Evolutionary conservation across 805 yeast species (phyloP).

Genomic region (Priceomyces castillae): DNA sequence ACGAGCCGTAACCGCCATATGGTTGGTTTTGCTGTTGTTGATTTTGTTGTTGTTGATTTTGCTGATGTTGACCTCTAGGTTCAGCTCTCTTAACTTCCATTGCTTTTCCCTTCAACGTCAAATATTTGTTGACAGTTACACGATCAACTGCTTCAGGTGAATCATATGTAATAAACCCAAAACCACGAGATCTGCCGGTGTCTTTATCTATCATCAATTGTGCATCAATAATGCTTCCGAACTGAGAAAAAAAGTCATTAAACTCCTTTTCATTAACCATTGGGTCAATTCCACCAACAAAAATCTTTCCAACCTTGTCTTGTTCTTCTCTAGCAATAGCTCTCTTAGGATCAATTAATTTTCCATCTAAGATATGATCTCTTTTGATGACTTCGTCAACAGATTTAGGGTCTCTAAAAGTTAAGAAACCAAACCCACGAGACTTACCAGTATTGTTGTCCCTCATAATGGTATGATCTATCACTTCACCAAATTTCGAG

Average conservation of each 20-base stretch:
- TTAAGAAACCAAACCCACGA: conserved; percentile 91
- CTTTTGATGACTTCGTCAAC: conserved; percentile 84
- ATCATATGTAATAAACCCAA: conserved; percentile 95
- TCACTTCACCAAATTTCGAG: conserved; percentile 81
- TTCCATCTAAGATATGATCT: conserved; percentile 90
- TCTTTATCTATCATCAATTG: conserved; percentile 97
- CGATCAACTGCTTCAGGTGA: conserved; percentile 91
- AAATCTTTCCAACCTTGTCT: conserved; percentile 93
- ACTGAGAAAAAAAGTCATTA: conserved; percentile 78
- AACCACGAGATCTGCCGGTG: conserved; percentile 95
- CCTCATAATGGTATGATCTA: conserved; percentile 89
- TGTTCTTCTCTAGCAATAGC: conserved; percentile 98
- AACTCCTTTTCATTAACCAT: conserved; percentile 91
- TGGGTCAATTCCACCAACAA: conserved; percentile 95
- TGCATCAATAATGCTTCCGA: conserved; percentile 90
- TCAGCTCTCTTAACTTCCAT: conserved; percentile 85
- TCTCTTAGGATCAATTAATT: conserved; percentile 94
- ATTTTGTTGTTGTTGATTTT: conserved; percentile 33
- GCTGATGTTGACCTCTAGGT: conserved; percentile 69
- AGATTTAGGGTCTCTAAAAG: conserved; percentile 75
- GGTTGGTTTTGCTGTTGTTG: conserved; percentile 28
- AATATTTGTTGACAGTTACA: conserved; percentile 76
- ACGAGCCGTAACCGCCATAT: conserved; percentile 16
- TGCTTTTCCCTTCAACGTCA: conserved; percentile 80
- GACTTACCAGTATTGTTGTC: conserved; percentile 84